phyloP scores from a whole-genome alignment of 1,284 basidiomycete genomes.

The Ustilago crameri region DNA sequence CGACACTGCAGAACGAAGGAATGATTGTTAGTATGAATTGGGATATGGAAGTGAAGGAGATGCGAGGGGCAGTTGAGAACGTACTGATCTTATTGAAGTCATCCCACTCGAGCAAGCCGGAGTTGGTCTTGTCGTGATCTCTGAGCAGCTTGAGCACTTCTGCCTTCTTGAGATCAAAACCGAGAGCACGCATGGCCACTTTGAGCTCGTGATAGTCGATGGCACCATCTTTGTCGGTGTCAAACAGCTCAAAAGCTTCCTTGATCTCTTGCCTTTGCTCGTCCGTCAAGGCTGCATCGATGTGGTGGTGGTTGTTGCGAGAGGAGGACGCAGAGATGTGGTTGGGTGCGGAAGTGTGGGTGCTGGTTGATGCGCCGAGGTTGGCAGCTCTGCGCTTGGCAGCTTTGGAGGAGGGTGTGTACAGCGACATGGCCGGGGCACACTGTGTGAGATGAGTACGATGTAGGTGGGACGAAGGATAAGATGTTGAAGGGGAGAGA shows the following conservation, averaged over 20 bases:
- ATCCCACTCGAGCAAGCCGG: constrained; percentile 92
- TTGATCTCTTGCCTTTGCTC: constrained; percentile 98
- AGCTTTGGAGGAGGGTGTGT: constrained; percentile 51
- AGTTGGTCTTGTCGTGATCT: constrained; percentile 88
- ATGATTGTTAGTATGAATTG: neutral
- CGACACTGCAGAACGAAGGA: constrained; percentile 77
- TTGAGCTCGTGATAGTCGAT: constrained; percentile 91
- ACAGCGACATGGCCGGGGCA: constrained; percentile 42
- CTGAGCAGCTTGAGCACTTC: constrained; percentile 94
- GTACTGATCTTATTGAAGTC: constrained; percentile 95
- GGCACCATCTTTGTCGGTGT: constrained; percentile 96
- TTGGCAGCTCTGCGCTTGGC: constrained; percentile 37
- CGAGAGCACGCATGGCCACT: constrained; percentile 96
- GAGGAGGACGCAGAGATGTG: constrained; percentile 24
- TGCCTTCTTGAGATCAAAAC: constrained; percentile 97
- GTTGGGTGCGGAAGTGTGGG: constrained; percentile 28
- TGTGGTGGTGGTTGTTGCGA: constrained; percentile 35
- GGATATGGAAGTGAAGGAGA: neutral
- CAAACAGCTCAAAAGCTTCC: constrained; percentile 98
- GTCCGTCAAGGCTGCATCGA: constrained; percentile 75
- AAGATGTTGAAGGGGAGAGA: neutral
- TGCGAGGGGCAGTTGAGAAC: constrained; percentile 69
- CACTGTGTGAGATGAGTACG: neutral
- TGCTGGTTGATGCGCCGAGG: constrained; percentile 29
- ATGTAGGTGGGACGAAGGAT: constrained; percentile 3